Evolutionary conservation across 2,329 filamentous ascomycete genomes (phyloP).

Genomic region (Claviceps sorghi): DNA sequence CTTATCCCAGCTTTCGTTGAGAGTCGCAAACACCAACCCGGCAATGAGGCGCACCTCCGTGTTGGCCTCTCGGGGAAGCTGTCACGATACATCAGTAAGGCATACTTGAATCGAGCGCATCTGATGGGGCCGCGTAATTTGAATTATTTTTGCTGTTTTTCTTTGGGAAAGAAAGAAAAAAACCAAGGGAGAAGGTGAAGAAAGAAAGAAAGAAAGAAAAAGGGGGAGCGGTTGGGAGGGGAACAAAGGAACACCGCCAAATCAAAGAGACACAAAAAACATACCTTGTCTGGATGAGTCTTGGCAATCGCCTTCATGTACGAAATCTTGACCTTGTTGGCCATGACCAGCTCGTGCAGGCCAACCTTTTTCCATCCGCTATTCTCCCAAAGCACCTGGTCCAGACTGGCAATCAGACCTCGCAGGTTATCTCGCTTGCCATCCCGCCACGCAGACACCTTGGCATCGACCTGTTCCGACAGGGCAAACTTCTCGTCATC

Average conservation of each 20-base stretch:
- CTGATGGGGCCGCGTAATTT: too few relatives aligned
- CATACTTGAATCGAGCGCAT: too few relatives aligned
- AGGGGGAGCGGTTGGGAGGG: too few relatives aligned
- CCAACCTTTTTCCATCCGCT: constrained; percentile 96
- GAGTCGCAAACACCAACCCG: constrained; percentile 48
- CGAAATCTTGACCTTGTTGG: constrained; percentile 87
- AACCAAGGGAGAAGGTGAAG: neutral
- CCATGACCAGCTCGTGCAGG: constrained; percentile 81
- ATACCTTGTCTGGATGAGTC: constrained; percentile 96
- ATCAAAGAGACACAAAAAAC: constrained; percentile 14
- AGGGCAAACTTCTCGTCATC: constrained; percentile 91
- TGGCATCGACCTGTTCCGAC: constrained; percentile 69
- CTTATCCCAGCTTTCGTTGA: constrained; percentile 62
- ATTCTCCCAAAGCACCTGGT: constrained; percentile 78
- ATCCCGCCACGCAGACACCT: constrained; percentile 66
- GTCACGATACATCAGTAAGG: neutral
- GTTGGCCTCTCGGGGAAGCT: constrained; percentile 50
- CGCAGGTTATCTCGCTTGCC: constrained; percentile 88
- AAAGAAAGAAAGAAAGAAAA: too few relatives aligned
- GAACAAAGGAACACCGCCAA: too few relatives aligned
- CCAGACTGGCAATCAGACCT: constrained; percentile 72
- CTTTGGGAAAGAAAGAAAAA: neutral
- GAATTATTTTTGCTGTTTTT: too few relatives aligned
- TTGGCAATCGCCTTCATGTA: constrained; percentile 99
- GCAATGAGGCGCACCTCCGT: constrained; percentile 54